These are phyloP conservation scores for Colletotrichum tanaceti DNA, from an alignment of 2,329 filamentous ascomycete genomes.

Conservation along the genomic window DNA sequence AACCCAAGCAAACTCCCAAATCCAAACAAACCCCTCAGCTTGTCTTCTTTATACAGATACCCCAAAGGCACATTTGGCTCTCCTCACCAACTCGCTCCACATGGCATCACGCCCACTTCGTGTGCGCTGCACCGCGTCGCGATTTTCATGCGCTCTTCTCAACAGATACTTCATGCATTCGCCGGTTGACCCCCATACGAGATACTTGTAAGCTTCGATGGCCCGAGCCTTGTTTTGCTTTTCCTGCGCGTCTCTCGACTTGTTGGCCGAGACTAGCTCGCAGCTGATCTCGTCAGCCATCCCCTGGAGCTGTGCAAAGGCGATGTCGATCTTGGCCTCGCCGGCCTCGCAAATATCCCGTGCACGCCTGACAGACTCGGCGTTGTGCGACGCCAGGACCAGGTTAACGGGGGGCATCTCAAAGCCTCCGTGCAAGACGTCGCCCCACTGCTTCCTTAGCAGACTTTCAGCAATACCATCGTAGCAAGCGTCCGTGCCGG, in stretches of 20 bases:
- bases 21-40: constrained; percentile 29
- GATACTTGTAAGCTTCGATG: constrained; percentile 69
- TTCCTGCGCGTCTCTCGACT: constrained; percentile 15
- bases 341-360: constrained; percentile 62
- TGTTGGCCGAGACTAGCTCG: constrained; percentile 58
- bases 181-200: constrained; percentile 76
- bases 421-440: constrained; percentile 44
- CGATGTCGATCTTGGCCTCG: constrained; percentile 53
- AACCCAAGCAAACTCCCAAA: background rate
- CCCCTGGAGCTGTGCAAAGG: constrained; percentile 56
- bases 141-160: constrained; percentile 72
- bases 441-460: constrained; percentile 71
- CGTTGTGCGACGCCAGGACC: constrained; percentile 87
- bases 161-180: constrained; percentile 90
- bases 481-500: constrained; percentile 77
- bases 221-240: constrained; percentile 1
- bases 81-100: constrained; percentile 69
- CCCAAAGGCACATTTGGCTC: constrained; percentile 59
- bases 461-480: constrained; percentile 76
- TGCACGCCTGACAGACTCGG: constrained; percentile 72
- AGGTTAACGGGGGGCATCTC: constrained; percentile 70
- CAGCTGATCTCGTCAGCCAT: constrained; percentile 95
- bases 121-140: constrained; percentile 74
- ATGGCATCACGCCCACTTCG: constrained; percentile 71
- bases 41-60: constrained; percentile 44